Evolutionary conservation across 139 green algal genomes (phyloP), one percentile per base, ranked within the genome.

Genomic region (Spirogloea muscicola): DNA sequence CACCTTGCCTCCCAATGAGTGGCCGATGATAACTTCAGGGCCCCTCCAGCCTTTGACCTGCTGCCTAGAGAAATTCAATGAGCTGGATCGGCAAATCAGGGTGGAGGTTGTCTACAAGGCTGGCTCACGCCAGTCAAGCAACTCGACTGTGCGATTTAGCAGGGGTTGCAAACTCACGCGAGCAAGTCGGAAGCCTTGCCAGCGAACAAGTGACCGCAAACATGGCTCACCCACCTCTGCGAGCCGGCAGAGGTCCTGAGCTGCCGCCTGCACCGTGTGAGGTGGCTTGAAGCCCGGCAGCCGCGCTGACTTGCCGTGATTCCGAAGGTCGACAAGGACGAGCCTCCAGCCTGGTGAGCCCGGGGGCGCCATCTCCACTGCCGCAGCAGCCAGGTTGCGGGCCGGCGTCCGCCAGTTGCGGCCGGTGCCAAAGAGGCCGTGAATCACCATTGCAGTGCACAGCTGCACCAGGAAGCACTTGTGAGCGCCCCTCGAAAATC

Each of bases 1-100:
- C 1, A 91, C 88, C 72, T 95, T 95, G 13, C 90, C 90, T 1
- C 90, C 90, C 51, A 95, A 55, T 29, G 74, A 88, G 46, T 96
- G 91, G 2, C 89, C 89, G 5, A 88, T 65, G 3, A 91, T 55
- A 9, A 84, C 55, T 1, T 88, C 52, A 4, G 75, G 68, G 5
- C 70, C 81, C 9, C 40, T 52, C 7, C 82, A 36, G n/a, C 74
- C 18, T 13, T 67, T 64, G 55, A 10, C 13, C 34, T 64, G 9
- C 10, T n/a, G n/a, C n/a, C n/a, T n/a, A n/a, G n/a, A n/a, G n/a
- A n/a, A n/a, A n/a, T n/a, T n/a, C n/a, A n/a, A n/a, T n/a, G n/a
- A n/a, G n/a, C n/a, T n/a, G n/a, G n/a, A n/a, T n/a, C n/a, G n/a
- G n/a, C n/a, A n/a, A n/a, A n/a, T n/a, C n/a, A n/a, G n/a, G n/a